Percentiles rank a stretch among this genome's conserved stretches.
phyloP scores from a whole-genome alignment of 2,329 filamentous ascomycete species.

The Ceratocystis cacaofunesta region DNA sequence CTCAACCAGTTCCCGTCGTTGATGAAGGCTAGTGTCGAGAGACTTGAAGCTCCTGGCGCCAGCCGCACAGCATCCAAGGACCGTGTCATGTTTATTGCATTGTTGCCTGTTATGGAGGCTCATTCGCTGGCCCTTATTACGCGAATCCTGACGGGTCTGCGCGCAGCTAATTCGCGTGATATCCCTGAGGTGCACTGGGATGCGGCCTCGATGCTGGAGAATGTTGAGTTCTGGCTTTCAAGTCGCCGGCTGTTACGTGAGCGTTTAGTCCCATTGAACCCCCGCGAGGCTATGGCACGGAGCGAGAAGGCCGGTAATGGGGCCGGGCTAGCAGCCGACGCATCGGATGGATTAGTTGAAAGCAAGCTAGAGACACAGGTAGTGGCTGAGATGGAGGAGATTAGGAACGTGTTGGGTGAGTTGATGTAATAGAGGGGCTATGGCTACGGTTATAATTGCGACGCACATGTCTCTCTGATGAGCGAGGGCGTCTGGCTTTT shows the following conservation, averaged over 20 bases:
- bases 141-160: conserved; percentile 53
- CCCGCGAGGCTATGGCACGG: conserved; percentile 53
- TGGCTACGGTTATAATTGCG: no score
- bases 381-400: conserved; percentile 49
- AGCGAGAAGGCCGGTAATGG: conserved; percentile 25
- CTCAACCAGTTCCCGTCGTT: conserved; percentile 79
- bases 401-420: conserved; percentile 40
- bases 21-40: conserved; percentile 53
- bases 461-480: background rate
- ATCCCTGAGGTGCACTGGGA: conserved; percentile 67
- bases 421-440: conserved; percentile 27
- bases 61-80: conserved; percentile 34
- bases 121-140: conserved; percentile 66
- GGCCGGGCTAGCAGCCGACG: conserved; percentile 19
- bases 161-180: conserved; percentile 48
- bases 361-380: conserved; percentile 64
- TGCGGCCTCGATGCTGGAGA: conserved; percentile 54
- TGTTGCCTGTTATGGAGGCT: conserved; percentile 59
- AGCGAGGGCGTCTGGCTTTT: background rate
- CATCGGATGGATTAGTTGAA: conserved; percentile 26
- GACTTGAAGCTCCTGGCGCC: conserved; percentile 49
- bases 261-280: conserved; percentile 56
- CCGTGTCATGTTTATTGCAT: conserved; percentile 51
- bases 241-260: conserved; percentile 55
- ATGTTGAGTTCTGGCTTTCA: conserved; percentile 67